Percentiles rank a stretch among this genome's conserved stretches.
Conservation (phyloP, 2,329 filamentous ascomycete species). For the Lasiodiplodia theobromae region DNA sequence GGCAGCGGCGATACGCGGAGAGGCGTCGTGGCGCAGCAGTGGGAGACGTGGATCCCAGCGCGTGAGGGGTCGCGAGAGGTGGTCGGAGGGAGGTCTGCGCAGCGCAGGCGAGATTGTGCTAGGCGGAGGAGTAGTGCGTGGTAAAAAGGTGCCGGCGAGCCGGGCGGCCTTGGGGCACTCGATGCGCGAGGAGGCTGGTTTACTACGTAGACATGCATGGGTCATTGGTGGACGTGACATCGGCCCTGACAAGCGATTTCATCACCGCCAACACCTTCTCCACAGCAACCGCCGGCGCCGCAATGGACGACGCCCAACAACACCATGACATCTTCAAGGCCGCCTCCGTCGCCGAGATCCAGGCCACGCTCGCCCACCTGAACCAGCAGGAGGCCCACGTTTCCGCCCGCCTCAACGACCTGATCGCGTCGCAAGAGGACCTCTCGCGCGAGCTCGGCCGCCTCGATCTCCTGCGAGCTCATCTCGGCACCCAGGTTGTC, state of each 20-base stretch:
- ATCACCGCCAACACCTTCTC: conserved; percentile 22
- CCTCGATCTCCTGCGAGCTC: conserved; percentile 86
- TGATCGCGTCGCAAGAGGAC: conserved; percentile 84
- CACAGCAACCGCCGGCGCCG: conserved; percentile 17
- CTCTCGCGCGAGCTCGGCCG: conserved; percentile 85
- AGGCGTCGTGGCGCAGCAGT: conserved; percentile 26
- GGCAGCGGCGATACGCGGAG: conserved; percentile 13
- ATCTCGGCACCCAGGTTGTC: conserved; percentile 85
- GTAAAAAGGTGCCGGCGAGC: conserved; percentile 8
- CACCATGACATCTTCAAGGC: conserved; percentile 64
- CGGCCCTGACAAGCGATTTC: background rate
- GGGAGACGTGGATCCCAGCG: background rate
- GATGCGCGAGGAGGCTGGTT: conserved; percentile 1
- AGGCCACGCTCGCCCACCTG: conserved; percentile 75
- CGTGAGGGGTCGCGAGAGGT: conserved; percentile 15
- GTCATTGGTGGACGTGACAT: too few relatives aligned
- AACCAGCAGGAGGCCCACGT: conserved; percentile 78
- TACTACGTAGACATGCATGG: too few relatives aligned
- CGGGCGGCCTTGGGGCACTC: conserved; percentile 15
- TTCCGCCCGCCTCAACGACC: conserved; percentile 74
- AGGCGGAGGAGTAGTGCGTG: background rate
- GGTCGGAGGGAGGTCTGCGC: background rate
- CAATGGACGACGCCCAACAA: conserved; percentile 15
- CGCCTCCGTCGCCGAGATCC: conserved; percentile 78
- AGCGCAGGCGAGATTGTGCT: conserved; percentile 15